Evolutionary conservation across 2,329 filamentous ascomycete genomes (phyloP).

Genomic region (Hymenoscyphus albidus): DNA sequence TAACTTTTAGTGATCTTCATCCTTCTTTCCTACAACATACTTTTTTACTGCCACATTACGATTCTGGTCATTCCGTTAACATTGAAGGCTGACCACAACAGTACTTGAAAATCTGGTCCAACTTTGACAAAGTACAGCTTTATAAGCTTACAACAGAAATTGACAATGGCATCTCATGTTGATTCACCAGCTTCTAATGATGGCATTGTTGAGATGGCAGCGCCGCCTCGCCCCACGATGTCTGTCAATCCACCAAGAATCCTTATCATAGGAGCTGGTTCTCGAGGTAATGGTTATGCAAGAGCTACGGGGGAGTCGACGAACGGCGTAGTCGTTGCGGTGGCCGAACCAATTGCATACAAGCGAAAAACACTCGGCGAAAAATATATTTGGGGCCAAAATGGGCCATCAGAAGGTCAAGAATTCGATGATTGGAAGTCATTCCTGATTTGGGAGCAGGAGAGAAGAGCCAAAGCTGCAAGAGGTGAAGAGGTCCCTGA

Average conservation of each 20-base stretch:
- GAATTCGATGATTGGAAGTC: slow-evolving; percentile 71
- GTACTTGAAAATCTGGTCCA: too few relatives aligned
- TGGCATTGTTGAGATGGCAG: slow-evolving; percentile 24
- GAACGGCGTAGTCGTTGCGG: slow-evolving; percentile 66
- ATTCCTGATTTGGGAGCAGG: slow-evolving; percentile 69
- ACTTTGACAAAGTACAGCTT: background rate
- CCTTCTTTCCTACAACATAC: too few relatives aligned
- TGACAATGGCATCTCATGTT: slow-evolving; percentile 32
- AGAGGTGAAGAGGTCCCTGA: slow-evolving; percentile 43
- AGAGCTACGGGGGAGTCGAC: slow-evolving; percentile 61
- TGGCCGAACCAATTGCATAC: slow-evolving; percentile 77
- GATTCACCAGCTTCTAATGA: slow-evolving; percentile 18
- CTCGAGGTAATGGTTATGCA: slow-evolving; percentile 72
- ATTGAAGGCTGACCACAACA: too few relatives aligned
- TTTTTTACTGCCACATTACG: too few relatives aligned
- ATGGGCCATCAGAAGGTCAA: slow-evolving; percentile 53
- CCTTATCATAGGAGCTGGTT: slow-evolving; percentile 78
- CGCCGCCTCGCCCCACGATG: slow-evolving; percentile 29
- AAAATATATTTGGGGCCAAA: slow-evolving; percentile 67
- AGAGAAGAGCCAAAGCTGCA: slow-evolving; percentile 52
- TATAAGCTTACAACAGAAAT: background rate
- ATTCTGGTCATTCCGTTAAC: too few relatives aligned
- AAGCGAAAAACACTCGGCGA: slow-evolving; percentile 70
- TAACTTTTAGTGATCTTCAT: too few relatives aligned
- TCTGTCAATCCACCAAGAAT: slow-evolving; percentile 57